Evolutionary conservation across 2,329 filamentous ascomycete species (phyloP), one percentile per base, ranked within the genome.

Genomic region (Xylariaceae sp.): DNA sequence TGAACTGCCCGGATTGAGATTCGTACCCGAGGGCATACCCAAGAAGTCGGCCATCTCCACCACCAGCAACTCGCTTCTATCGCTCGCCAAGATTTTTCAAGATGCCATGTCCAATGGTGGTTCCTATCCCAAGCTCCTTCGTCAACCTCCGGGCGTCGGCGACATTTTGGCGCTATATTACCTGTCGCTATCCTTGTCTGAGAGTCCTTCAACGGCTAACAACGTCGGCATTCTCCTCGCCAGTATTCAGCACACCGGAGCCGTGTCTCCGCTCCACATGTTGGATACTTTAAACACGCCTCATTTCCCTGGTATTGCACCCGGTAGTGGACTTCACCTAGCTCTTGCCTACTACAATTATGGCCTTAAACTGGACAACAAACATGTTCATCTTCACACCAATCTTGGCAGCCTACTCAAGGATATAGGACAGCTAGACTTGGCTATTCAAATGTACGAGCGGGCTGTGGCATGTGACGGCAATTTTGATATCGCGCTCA

Each of bases 171-270:
- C 92, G 1, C 80, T 99, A 12, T 99, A 99, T 69, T 99, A 99
- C 65, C 78, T 99, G 2, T 99, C 94, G 0, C 75, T 99, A 3
- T 96, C 94, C 0, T 78, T 99, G 2, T 94, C 97, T 58, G 92
- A 94, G 44, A 97, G 94, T 63, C 94, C 94, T 2, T 99, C 94
- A 0, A 99, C 94, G 0, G 94, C 94, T 1, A 99, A 99, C 68
- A 99, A 99, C 67, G 92, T 99, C 12, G 94, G 94, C 3, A 99
- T 99, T 50, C 78, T 99, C 28, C 82, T 99, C n/a, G 94, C 94
- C 5, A 90, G 94, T 51, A 89, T 97, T 17, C 94, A 96, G 65
- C 91, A 96, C 61, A 68, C 74, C 9, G 71, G 73, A 19, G 69
- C 71, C 57, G 73, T 71, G 14, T 61, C 62, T 22, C 63, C 62